A percentile compares a stretch with the other conserved stretches of the same genome.
Evolutionary conservation across 441 rosid genomes (phyloP).

Genomic region (Melastoma candidum): DNA sequence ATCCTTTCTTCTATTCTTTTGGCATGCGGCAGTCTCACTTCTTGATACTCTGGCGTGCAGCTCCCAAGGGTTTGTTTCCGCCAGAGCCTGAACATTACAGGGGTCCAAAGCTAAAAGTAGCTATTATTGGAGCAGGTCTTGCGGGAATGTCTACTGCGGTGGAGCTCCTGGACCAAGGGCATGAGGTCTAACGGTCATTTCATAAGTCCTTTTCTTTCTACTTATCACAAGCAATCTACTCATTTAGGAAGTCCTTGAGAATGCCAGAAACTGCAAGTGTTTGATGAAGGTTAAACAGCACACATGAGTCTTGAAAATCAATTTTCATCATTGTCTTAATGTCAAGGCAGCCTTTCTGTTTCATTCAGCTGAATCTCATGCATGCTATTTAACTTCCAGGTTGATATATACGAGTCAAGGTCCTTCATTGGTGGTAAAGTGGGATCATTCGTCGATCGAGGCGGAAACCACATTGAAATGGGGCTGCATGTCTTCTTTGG

Average conservation of each 20-base stretch:
- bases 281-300: background rate
- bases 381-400: constrained; percentile 32
- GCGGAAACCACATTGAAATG: constrained; percentile 98
- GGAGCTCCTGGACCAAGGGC: constrained; percentile 96
- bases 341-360: too few species aligned
- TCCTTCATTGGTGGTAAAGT: constrained; percentile 95
- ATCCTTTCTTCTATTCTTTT: background rate
- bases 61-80: constrained; percentile 96
- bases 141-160: constrained; percentile 99
- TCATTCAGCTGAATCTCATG: background rate
- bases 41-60: constrained; percentile 34
- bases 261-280: too few species aligned
- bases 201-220: constrained; percentile 10
- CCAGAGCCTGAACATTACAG: constrained; percentile 82
- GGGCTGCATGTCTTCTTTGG: constrained; percentile 98
- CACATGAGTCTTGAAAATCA: too few species aligned
- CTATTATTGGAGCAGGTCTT: constrained; percentile 95
- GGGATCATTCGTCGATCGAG: constrained; percentile 86
- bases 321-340: too few species aligned
- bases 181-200: constrained; percentile 43
- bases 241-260: background rate
- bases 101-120: constrained; percentile 96
- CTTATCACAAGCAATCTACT: background rate
- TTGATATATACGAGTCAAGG: constrained; percentile 88
- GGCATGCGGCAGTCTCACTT: constrained; percentile 5